phyloP scores from a whole-genome alignment of 352 stramenopile species.

The Phytophthora fragariaefolia region DNA sequence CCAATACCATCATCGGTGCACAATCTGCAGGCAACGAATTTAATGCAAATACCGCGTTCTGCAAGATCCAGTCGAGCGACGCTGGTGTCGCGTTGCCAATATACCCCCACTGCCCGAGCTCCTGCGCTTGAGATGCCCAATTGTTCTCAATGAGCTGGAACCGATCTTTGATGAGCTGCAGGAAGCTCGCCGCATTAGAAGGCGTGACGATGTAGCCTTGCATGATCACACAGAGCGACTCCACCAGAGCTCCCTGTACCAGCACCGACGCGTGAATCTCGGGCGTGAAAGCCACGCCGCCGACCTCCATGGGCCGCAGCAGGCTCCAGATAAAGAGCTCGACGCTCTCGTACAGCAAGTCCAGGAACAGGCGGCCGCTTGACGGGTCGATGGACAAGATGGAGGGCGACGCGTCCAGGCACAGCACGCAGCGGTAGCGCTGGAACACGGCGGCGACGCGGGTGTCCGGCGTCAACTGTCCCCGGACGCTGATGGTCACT shows the following conservation, averaged over 20 bases:
- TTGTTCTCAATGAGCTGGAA: slow-evolving; percentile 86
- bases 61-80: slow-evolving; percentile 80
- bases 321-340: slow-evolving; percentile 82
- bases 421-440: slow-evolving; percentile 85
- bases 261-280: slow-evolving; percentile 86
- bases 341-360: slow-evolving; percentile 82
- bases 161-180: slow-evolving; percentile 76
- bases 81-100: slow-evolving; percentile 44
- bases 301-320: slow-evolving; percentile 65
- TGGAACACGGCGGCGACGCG: slow-evolving; percentile 69
- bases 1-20: slow-evolving; percentile 81
- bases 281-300: slow-evolving; percentile 51
- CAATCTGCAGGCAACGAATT: slow-evolving; percentile 83
- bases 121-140: slow-evolving; percentile 60
- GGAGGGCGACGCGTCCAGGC: slow-evolving; percentile 85
- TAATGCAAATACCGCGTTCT: slow-evolving; percentile 87
- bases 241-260: slow-evolving; percentile 77
- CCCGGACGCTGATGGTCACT: slow-evolving; percentile 27
- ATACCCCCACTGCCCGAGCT: slow-evolving; percentile 30
- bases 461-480: slow-evolving; percentile 54
- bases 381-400: slow-evolving; percentile 82
- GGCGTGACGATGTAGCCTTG: slow-evolving; percentile 81
- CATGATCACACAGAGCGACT: slow-evolving; percentile 83
- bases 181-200: slow-evolving; percentile 58
- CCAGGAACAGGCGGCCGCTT: slow-evolving; percentile 78